Conservation (phyloP, 352 stramenopile species). For the Phytophthora quininea region DNA sequence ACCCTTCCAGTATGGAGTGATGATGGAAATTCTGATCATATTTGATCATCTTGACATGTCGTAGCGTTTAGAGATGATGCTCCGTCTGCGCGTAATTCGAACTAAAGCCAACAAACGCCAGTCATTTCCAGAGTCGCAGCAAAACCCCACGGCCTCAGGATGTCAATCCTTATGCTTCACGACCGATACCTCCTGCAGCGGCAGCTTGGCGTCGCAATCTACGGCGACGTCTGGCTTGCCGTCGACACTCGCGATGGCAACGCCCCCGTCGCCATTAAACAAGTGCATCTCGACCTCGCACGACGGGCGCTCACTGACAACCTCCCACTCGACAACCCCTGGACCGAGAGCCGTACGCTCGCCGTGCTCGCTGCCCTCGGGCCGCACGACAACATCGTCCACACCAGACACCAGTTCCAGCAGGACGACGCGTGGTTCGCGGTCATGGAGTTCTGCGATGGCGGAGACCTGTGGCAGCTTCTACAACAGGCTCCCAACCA, state of each 20-base stretch:
- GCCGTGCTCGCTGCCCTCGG: slow-evolving; percentile 1
- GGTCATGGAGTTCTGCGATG: slow-evolving; percentile 53
- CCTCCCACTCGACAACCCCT: slow-evolving; percentile 39
- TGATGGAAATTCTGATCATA: no score
- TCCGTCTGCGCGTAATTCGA: no score
- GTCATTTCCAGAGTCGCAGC: no score
- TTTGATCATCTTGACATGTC: no score
- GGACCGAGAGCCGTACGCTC: slow-evolving; percentile 29
- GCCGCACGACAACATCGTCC: slow-evolving; percentile 36
- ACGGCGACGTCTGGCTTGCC: slow-evolving; percentile 49
- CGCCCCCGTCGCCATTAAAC: slow-evolving; percentile 45
- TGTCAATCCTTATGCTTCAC: slow-evolving; percentile 10
- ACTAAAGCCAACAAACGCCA: no score
- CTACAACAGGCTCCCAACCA: slow-evolving; percentile 23
- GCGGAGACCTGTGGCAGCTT: slow-evolving; percentile 40
- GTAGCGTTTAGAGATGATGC: no score
- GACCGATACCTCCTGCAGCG: slow-evolving; percentile 15
- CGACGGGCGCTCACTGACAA: slow-evolving; percentile 23
- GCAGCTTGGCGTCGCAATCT: slow-evolving; percentile 38
- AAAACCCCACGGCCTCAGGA: no score
- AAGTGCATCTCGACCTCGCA: slow-evolving; percentile 30
- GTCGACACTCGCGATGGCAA: slow-evolving; percentile 28
- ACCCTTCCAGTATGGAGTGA: no score
- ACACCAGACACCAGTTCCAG: slow-evolving; percentile 33
- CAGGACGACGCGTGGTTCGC: slow-evolving; percentile 33